Base-by-base conservation (phyloP, 306 rosid species). In the Argentina anserina region DNA sequence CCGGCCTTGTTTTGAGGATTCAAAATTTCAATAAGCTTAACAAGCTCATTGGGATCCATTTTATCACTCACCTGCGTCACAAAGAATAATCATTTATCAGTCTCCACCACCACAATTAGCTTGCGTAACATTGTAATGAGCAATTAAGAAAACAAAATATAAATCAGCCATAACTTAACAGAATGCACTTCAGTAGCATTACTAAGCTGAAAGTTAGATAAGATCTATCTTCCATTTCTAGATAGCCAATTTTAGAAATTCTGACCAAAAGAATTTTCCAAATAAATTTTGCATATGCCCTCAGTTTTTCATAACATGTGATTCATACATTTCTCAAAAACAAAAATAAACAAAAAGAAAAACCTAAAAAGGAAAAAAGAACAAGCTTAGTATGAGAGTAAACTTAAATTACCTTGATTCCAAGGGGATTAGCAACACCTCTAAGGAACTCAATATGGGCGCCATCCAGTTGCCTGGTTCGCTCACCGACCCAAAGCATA, bases 351-450 rank as follows among this genome's bases (percentile, higher is more conserved):
- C n/a, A 26, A 26, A 5, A 29, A 28, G n/a, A 14, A 12, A 28
- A 58, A 20, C 20, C 36, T 33, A 33, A 0, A 33, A 2, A 50
- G 15, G 15, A n/a, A 31, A 33, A 61, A 17, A 49, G 34, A 49
- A 41, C 6, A 7, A 34, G 50, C 71, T 0, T 29, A 67, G 67
- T 37, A 75, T 9, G 33, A 2, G 11, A 64, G 21, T 15, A 29
- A n/a, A 65, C 37, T n/a, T 53, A 67, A 0, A 83, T 65, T 80
- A 94, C 99, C 97, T 94, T 94, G 41, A 94, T 91, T 71, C 99
- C 99, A 3, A 94, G 80, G 70, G 99, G 99, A 79, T 94, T 94
- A 33, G 99, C 99, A 67, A 94, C 87, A 56, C 99, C 99, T 83
- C 95, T 88, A 15, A 94, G 82, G 75, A 94, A 94, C 80, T 94